Percentiles rank a stretch among this genome's conserved stretches.
These are phyloP conservation scores for Coelastrella sp. DNA, from an alignment of 139 green algal species.

Conservation along the genomic window DNA sequence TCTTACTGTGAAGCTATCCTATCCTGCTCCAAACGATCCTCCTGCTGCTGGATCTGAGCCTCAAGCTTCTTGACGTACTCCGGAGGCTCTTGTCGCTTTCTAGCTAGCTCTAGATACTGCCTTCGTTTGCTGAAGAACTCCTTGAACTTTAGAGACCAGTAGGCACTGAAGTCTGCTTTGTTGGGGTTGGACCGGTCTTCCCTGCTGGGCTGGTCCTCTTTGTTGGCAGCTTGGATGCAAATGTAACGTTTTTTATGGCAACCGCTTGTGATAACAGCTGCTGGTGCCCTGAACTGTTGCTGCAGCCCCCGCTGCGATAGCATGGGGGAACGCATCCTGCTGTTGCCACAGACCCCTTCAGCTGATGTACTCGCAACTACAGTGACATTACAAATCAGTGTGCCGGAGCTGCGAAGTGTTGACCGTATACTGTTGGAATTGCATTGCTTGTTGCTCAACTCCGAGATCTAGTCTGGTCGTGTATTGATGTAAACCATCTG, in stretches of 20 bases:
- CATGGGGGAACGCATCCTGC: not conserved
- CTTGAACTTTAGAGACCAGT: constrained; percentile 60
- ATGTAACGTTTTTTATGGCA: too few species aligned
- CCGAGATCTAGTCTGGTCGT: too few species aligned
- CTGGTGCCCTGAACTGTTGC: not conserved
- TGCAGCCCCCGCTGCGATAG: not conserved
- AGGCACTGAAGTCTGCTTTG: constrained; percentile 68
- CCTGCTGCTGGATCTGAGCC: constrained; percentile 33
- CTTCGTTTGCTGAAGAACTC: constrained; percentile 63
- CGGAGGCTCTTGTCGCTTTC: constrained; percentile 32
- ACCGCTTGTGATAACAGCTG: too few species aligned
- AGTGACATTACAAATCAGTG: too few species aligned
- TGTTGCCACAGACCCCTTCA: too few species aligned
- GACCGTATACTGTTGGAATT: too few species aligned
- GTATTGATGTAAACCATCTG: too few species aligned
- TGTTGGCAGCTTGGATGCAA: constrained; percentile 12
- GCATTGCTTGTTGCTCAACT: too few species aligned
- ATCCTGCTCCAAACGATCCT: constrained; percentile 8
- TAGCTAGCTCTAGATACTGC: constrained; percentile 55
- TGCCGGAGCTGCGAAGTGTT: too few species aligned
- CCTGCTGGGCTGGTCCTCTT: constrained; percentile 11
- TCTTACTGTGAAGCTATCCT: constrained; percentile 29
- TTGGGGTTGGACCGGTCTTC: constrained; percentile 21
- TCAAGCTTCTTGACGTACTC: constrained; percentile 36
- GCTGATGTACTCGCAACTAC: too few species aligned